Percentiles rank a stretch among this genome's conserved stretches.
phyloP scores from a whole-genome alignment of 495 filamentous ascomycete genomes.

The Daldinia vernicosa region DNA sequence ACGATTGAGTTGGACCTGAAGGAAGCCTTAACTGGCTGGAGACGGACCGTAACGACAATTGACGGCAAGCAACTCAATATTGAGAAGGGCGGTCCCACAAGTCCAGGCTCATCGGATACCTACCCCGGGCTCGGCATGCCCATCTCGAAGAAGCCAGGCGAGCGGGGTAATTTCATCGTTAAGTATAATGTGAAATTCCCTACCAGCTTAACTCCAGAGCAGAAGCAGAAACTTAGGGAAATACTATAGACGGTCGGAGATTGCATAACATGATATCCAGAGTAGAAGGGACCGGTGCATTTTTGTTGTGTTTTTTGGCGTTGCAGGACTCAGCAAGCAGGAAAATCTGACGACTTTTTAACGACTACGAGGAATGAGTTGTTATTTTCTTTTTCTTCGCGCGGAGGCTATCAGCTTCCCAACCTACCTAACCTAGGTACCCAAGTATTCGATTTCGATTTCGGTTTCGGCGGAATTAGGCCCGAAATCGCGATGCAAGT shows the following conservation, averaged over 20 bases:
- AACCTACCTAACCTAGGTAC: too few species aligned
- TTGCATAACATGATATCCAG: slow-evolving; percentile 14
- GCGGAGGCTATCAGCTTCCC: background rate
- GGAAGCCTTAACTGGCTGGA: slow-evolving; percentile 96
- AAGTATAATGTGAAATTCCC: slow-evolving; percentile 93
- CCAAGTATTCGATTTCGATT: background rate
- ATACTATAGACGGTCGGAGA: slow-evolving; percentile 62
- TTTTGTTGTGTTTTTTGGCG: slow-evolving; percentile 18
- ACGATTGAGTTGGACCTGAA: slow-evolving; percentile 86
- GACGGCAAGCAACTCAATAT: slow-evolving; percentile 85
- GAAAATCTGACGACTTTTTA: slow-evolving; percentile 32
- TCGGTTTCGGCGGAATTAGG: background rate
- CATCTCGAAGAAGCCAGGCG: slow-evolving; percentile 82
- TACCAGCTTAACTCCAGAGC: slow-evolving; percentile 70
- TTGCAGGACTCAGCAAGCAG: slow-evolving; percentile 25
- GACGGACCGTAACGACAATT: slow-evolving; percentile 88
- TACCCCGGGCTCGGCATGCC: slow-evolving; percentile 92
- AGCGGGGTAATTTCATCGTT: slow-evolving; percentile 89
- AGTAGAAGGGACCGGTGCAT: slow-evolving; percentile 20
- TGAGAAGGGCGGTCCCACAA: slow-evolving; percentile 80
- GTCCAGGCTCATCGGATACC: slow-evolving; percentile 78
- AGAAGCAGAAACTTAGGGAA: slow-evolving; percentile 82
- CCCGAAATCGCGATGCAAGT: background rate
- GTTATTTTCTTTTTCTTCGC: background rate
- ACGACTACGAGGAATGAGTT: slow-evolving; percentile 33